Percentiles rank a stretch among this genome's conserved stretches.
phyloP scores from a whole-genome alignment of 2,329 filamentous ascomycete species.

The Fusarium camptoceras region DNA sequence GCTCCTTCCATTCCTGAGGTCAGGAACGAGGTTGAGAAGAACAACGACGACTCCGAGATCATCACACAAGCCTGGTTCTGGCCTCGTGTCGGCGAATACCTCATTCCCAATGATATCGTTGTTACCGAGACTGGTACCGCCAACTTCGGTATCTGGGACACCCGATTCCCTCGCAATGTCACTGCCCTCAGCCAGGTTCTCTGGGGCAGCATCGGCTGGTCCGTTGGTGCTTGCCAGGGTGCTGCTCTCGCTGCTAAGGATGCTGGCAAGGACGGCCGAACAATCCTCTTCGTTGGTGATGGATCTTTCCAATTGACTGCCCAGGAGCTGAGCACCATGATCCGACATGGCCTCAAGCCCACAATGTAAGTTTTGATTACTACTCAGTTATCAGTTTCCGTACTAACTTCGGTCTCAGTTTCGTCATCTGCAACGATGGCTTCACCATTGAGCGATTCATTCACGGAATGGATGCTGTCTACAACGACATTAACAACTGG shows the following conservation, averaged over 20 bases:
- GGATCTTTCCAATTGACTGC: slow-evolving; percentile 87
- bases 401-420: slow-evolving; percentile 58
- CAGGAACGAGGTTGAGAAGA: slow-evolving; percentile 60
- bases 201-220: slow-evolving; percentile 75
- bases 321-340: slow-evolving; percentile 87
- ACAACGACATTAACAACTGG: slow-evolving; percentile 87
- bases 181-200: slow-evolving; percentile 84
- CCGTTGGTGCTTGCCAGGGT: slow-evolving; percentile 68
- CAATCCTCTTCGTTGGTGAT: slow-evolving; percentile 89
- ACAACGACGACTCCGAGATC: slow-evolving; percentile 53
- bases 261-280: slow-evolving; percentile 67
- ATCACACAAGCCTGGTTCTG: slow-evolving; percentile 83
- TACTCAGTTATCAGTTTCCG: not conserved
- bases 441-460: slow-evolving; percentile 92
- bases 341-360: slow-evolving; percentile 77
- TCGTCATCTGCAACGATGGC: slow-evolving; percentile 88
- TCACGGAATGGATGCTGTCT: slow-evolving; percentile 81
- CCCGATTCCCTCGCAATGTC: slow-evolving; percentile 81
- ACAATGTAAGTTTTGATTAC: slow-evolving; percentile 73
- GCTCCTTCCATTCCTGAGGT: slow-evolving; percentile 65
- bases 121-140: slow-evolving; percentile 90
- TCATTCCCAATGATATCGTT: slow-evolving; percentile 79
- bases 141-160: slow-evolving; percentile 90
- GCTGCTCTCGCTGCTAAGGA: slow-evolving; percentile 82
- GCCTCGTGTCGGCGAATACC: slow-evolving; percentile 79